These are phyloP conservation scores for Hirschioporus abietinus DNA, from an alignment of 768 basidiomycete species.

Conservation along the genomic window DNA sequence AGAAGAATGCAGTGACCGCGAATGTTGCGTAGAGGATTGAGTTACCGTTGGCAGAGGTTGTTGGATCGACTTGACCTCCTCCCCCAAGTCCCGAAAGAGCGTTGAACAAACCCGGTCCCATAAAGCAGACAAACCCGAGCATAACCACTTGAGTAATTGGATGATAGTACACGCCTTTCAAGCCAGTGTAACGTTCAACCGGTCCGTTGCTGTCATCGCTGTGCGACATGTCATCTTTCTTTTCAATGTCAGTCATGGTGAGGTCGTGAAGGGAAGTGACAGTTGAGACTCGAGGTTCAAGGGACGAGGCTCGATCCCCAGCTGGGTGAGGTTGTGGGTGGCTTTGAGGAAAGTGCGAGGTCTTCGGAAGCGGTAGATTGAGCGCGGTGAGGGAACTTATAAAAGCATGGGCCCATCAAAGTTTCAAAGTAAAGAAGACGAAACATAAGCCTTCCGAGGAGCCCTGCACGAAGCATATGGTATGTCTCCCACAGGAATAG, in stretches of 20 bases:
- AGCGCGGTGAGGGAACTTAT: not conserved
- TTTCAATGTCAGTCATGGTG: not conserved
- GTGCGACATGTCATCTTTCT: not conserved
- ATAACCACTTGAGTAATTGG: conserved; percentile 55
- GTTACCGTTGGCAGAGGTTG: conserved; percentile 65
- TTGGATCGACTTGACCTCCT: conserved; percentile 65
- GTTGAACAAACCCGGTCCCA: conserved; percentile 67
- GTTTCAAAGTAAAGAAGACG: not conserved
- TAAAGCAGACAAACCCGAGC: conserved; percentile 64
- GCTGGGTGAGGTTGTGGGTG: not conserved
- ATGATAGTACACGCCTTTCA: conserved; percentile 54
- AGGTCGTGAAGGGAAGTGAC: not conserved
- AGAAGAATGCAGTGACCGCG: conserved; percentile 57
- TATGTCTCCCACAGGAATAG: not conserved
- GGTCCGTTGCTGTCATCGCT: not conserved
- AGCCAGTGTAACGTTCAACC: conserved; percentile 42
- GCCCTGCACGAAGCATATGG: not conserved
- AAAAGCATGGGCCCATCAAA: not conserved
- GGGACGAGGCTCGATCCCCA: no score
- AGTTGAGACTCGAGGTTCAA: not conserved
- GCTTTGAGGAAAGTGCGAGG: not conserved
- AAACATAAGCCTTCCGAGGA: not conserved
- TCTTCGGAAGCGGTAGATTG: not conserved
- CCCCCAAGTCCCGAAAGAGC: conserved; percentile 75
- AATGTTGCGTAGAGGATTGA: conserved; percentile 64